Conservation (phyloP, 2,329 filamentous ascomycete species). For the Fusarium temperatum region DNA sequence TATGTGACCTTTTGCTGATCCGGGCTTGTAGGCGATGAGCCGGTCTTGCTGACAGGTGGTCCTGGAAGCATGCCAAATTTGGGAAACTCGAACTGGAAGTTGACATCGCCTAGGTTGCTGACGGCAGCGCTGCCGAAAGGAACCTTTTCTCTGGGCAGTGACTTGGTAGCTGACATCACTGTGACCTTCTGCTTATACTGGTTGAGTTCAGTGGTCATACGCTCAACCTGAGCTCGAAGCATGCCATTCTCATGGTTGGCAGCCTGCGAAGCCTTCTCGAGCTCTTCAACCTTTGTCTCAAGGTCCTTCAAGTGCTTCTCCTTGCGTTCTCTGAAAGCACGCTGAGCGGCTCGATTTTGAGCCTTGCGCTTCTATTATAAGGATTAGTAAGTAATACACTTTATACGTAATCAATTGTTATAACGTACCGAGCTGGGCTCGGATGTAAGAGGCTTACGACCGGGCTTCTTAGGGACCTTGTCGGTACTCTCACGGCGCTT, state of each 20-base stretch:
- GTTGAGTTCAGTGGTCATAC: constrained; percentile 82
- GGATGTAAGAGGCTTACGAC: constrained; percentile 92
- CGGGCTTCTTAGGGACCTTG: constrained; percentile 93
- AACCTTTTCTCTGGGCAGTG: constrained; percentile 52
- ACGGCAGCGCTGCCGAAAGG: constrained; percentile 58
- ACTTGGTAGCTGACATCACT: constrained; percentile 55
- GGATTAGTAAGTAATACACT: constrained; percentile 16
- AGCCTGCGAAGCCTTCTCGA: constrained; percentile 84
- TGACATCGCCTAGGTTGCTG: constrained; percentile 74
- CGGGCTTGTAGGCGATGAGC: constrained; percentile 49
- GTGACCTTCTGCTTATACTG: constrained; percentile 91
- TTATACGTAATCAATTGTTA: not conserved
- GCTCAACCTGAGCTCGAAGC: constrained; percentile 87
- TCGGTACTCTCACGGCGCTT: constrained; percentile 86
- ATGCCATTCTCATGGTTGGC: constrained; percentile 86
- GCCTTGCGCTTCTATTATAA: constrained; percentile 85
- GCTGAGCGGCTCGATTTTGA: constrained; percentile 90
- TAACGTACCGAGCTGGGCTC: constrained; percentile 92
- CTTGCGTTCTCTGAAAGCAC: constrained; percentile 93
- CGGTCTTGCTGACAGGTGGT: constrained; percentile 46
- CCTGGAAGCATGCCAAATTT: constrained; percentile 82
- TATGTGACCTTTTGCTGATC: constrained; percentile 33
- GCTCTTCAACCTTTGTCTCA: constrained; percentile 78
- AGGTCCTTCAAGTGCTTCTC: constrained; percentile 89
- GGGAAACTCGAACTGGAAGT: constrained; percentile 96